These are phyloP conservation scores for Dalbergia cochinchinensis DNA, from an alignment of 306 rosid genomes.

Conservation along the genomic window DNA sequence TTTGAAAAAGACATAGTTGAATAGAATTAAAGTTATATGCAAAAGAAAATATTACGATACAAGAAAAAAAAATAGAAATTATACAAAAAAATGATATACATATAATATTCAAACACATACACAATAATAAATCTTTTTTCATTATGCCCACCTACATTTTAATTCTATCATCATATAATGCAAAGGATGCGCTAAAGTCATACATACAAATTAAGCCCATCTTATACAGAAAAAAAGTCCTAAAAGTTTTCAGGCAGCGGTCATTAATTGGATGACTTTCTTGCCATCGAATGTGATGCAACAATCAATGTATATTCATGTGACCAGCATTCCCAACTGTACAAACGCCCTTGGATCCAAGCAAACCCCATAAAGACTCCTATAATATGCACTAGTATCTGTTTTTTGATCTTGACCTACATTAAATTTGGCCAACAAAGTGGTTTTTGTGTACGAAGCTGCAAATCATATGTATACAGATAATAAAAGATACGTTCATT, in stretches of 20 bases:
- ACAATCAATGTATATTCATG: background rate
- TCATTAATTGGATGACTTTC: background rate
- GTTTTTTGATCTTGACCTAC: background rate
- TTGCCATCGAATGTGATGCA: background rate
- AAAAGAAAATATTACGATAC: too few relatives aligned
- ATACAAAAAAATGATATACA: too few relatives aligned
- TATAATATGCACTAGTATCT: too few relatives aligned
- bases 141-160: background rate
- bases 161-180: background rate
- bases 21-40: too few relatives aligned
- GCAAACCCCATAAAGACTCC: background rate
- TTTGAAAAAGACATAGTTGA: too few relatives aligned
- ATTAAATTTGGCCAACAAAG: background rate
- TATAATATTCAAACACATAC: too few relatives aligned
- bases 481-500: too few relatives aligned
- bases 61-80: too few relatives aligned
- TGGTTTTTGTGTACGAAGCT: too few relatives aligned
- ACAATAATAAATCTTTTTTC: too few relatives aligned
- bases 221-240: background rate
- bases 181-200: background rate
- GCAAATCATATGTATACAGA: background rate
- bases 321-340: conserved; percentile 12
- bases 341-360: background rate
- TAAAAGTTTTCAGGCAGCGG: background rate
- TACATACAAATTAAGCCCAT: background rate